Evolutionary conservation across 2,329 filamentous ascomycete species (phyloP), one percentile per base, ranked within the genome.

Genomic region (Epichloe aotearoae): DNA sequence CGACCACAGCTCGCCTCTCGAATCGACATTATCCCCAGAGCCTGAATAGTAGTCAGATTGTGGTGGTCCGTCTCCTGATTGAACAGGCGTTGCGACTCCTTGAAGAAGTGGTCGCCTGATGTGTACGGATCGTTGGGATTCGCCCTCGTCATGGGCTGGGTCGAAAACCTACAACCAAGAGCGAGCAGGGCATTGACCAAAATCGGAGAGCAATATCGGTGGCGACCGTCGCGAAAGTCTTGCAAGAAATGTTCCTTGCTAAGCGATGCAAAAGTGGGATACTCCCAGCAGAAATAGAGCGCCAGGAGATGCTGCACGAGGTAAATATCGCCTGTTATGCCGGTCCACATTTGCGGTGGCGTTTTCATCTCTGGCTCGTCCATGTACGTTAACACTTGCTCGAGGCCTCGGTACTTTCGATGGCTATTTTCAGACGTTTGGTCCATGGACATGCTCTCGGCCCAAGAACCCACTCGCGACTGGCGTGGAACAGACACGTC

Each of bases 261-360:
- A 43, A 88, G 74, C 2, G 84, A 79, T 3, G 83, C 79, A 64
- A 86, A 87, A 12, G 83, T 87, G 3, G 84, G 82, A 61, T 88
- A 86, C 56, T 84, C 79, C 77, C 84, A 88, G 68, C 82, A 84
- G 56, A 87, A 87, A 65, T 86, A 87, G 34, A 86, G 68, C 0
- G 76, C 73, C 49, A 86, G 66, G 10, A 86, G 69, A 57, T 83
- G 80, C 54, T 81, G 73, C 1, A 86, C 77, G 33, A 86, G 72
- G 12, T 63, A 66, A 12, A 69, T 58, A 55, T 86, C 81, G 3
- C 64, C 60, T 2, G 81, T 84, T 20, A 86, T 73, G 39, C 59
- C 69, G 1, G 83, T 85, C 83, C 83, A 86, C 0, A 69, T 70
- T 3, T 59, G 64, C 0, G 69, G 58, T 0, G 73, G 66, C 1